Base-by-base conservation (phyloP, 2,329 filamentous ascomycete genomes). In the Penicillium sp. region DNA sequence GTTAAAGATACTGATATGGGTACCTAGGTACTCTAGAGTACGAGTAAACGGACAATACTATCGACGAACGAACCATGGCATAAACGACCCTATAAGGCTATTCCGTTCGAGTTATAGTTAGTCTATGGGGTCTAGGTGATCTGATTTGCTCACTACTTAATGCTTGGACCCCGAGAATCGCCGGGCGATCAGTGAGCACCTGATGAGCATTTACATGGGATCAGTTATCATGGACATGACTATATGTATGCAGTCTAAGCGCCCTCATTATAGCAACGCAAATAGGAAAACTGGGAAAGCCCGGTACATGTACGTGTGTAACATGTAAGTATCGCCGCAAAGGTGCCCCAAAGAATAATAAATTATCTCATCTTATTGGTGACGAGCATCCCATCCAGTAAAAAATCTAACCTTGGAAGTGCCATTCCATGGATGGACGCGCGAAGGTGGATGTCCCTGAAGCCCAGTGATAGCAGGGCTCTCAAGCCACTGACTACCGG, bases 401-500 rank as follows among this genome's bases (percentile, higher is more conserved):
- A 17, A 33, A 27, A 25, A 33, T 19, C 2, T 3, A 45, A 25
- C 23, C 23, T 23, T 23, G 23, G 23, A 25, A 43, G 8, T 23
- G 29, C n/a, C 27, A 40, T 43, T 38, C 45, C 35, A 37, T 48
- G 15, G n/a, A 50, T 25, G 37, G 23, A 38, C 25, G 21, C 31
- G 31, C 5, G 31, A 13, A 13, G 31, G 43, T 54, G 53, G 53
- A 42, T 33, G 17, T 10, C 13, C 25, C 25, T 33, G 31, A 33
- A 23, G 31, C 38, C 56, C 53, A 51, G 65, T 66, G 64, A 67
- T 60, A 58, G 57, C 52, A 37, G 45, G 56, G 52, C 50, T 56
- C 48, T 61, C 55, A 65, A 67, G 64, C 65, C 65, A 67, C 62
- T 40, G 41, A 57, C 46, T 13, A 9, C 29, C 17, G 25, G 43